A percentile compares a stretch with the other conserved stretches of the same genome.
phyloP scores from a whole-genome alignment of 1,284 basidiomycete genomes.

The Meira miltonrushii region DNA sequence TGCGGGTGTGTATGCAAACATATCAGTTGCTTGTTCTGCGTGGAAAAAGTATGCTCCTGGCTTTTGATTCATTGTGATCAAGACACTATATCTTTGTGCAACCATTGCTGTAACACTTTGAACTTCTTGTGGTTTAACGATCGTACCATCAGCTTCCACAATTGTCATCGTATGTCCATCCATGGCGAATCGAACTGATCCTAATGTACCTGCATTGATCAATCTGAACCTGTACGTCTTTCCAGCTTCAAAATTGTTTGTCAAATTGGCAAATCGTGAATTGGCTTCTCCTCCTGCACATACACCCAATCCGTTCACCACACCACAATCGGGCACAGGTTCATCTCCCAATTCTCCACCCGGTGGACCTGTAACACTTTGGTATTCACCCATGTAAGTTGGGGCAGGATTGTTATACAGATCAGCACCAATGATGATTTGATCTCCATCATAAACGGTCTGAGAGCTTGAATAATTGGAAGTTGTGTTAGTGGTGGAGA shows the following conservation, averaged over 20 bases:
- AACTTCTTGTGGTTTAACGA: constrained; percentile 7
- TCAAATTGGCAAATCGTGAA: background rate
- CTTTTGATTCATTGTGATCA: constrained; percentile 17
- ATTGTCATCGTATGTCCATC: constrained; percentile 11
- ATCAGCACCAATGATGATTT: constrained; percentile 32
- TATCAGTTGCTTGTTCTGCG: constrained; percentile 9
- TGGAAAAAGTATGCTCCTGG: constrained; percentile 14
- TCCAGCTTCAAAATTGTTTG: no score
- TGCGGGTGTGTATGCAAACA: constrained; percentile 13
- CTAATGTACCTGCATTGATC: constrained; percentile 55
- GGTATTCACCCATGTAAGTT: constrained; percentile 3
- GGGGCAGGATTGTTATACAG: constrained; percentile 28
- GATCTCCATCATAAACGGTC: constrained; percentile 27
- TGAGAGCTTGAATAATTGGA: constrained; percentile 4
- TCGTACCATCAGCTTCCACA: constrained; percentile 23
- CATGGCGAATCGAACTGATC: constrained; percentile 19
- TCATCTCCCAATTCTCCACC: constrained; percentile 27
- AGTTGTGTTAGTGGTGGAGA: constrained; percentile 12
- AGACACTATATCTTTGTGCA: constrained; percentile 21
- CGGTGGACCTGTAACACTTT: background rate
- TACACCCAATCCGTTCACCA: constrained; percentile 59
- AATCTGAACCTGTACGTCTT: constrained; percentile 57
- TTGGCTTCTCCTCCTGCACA: constrained; percentile 20
- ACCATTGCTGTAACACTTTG: constrained; percentile 12
- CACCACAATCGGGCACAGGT: constrained; percentile 54